Base-by-base conservation (phyloP, 305 asterid genomes). In the Salvia sclarea region DNA sequence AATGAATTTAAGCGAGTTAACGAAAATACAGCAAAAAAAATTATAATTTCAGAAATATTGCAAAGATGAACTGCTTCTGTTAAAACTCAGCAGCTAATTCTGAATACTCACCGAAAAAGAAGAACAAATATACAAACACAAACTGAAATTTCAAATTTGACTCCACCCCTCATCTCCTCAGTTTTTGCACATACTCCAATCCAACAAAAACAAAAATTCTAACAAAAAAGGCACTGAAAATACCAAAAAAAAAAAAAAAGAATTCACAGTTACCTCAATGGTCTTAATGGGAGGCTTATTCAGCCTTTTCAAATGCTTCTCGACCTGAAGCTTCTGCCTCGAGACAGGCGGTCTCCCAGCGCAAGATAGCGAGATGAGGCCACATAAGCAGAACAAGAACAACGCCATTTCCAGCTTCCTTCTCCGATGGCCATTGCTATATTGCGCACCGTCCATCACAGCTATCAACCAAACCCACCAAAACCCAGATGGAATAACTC, bases 301-400 rank as follows among this genome's bases (percentile, higher is more conserved):
- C 61, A 90, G 84, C 70, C 95, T 79, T 9, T 82, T 83, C 84
- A 86, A 82, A 75, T 90, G 97, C 77, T 81, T 90, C 62, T 84
- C 81, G 47, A 86, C 84, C 58, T 83, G 75, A 35, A 88, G 94
- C 73, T 83, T 81, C 86, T 83, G 91, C 33, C 84, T 68, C 12
- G 94, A 78, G 73, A 74, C 71, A 44, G 86, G 60, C 8, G 64
- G 56, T 69, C 93, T 75, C 65, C 70, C 79, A 56, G 88, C 89
- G 78, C 71, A 70, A 28, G 89, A 73, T 43, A 73, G 77, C 52
- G 84, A 83, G 71, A 80, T 33, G 59, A 84, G 49, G 55, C 71
- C 62, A 76, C 74, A 75, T 38, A 84, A 35, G 78, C 74, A 84
- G n/a, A 78, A 63, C 64, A 78, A 64, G 52, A 87, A 62, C 17